A percentile compares a stretch with the other conserved stretches of the same genome.
Conservation (phyloP, 2,329 filamentous ascomycete species). For the Hypoxylon sp. region DNA sequence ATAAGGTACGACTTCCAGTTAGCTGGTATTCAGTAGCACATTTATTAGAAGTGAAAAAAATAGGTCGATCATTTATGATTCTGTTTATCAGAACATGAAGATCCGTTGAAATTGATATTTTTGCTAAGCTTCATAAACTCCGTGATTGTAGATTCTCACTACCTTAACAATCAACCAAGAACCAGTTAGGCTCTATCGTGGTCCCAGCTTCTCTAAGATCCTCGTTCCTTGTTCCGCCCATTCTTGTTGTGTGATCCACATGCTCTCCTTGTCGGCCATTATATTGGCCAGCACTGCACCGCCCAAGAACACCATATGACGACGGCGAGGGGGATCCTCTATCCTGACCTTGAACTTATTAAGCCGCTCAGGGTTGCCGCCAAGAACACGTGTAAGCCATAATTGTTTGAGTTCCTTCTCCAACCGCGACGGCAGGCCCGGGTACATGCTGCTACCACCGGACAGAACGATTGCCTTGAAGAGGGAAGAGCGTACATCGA, state of each 20-base stretch:
- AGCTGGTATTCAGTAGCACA: background rate
- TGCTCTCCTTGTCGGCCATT: slow-evolving; percentile 98
- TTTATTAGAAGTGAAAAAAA: background rate
- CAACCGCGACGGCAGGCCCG: slow-evolving; percentile 89
- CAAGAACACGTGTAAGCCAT: slow-evolving; percentile 92
- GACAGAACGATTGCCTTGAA: slow-evolving; percentile 98
- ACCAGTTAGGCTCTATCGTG: slow-evolving; percentile 68
- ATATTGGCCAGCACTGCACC: slow-evolving; percentile 97
- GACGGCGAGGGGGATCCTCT: slow-evolving; percentile 93
- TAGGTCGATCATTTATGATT: background rate
- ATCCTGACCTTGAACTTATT: slow-evolving; percentile 99
- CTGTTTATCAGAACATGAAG: background rate
- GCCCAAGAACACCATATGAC: slow-evolving; percentile 99
- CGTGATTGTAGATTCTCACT: slow-evolving; percentile 27
- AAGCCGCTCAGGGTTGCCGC: slow-evolving; percentile 91
- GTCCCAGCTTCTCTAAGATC: slow-evolving; percentile 91
- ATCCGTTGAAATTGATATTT: slow-evolving; percentile 27
- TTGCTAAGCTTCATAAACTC: slow-evolving; percentile 37
- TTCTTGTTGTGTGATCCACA: slow-evolving; percentile 98
- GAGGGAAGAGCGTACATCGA: slow-evolving; percentile 91
- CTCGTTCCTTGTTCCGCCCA: slow-evolving; percentile 93
- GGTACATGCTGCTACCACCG: slow-evolving; percentile 99
- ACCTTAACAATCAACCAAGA: background rate
- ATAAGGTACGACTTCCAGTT: background rate
- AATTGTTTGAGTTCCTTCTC: slow-evolving; percentile 99